Percentiles rank a stretch among this genome's conserved stretches.
Conservation (phyloP, 2,329 filamentous ascomycete genomes). For the Colletotrichum incanum region DNA sequence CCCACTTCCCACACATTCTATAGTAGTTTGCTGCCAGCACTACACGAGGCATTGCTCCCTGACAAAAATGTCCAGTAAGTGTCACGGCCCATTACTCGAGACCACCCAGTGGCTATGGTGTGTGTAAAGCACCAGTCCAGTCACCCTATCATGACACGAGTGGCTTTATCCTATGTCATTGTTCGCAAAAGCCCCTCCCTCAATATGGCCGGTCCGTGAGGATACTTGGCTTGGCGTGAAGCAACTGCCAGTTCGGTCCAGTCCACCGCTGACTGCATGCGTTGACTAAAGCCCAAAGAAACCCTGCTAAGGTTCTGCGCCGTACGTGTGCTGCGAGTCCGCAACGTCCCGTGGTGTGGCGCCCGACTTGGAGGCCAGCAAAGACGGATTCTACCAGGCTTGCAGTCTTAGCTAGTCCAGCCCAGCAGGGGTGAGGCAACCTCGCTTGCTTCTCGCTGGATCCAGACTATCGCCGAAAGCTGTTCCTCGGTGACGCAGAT, state of each 20-base stretch:
- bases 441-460: conserved; percentile 39
- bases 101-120: not conserved
- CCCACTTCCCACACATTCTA: conserved; percentile 7
- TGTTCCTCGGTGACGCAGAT: conserved; percentile 42
- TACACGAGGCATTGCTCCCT: conserved; percentile 14
- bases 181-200: conserved; percentile 30
- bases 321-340: conserved; percentile 17
- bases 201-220: not conserved
- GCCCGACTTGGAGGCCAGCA: conserved; percentile 14
- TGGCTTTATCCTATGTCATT: conserved; percentile 24
- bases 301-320: conserved; percentile 15
- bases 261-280: conserved; percentile 22
- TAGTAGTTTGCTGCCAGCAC: not conserved
- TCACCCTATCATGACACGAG: conserved; percentile 26
- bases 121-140: conserved; percentile 1
- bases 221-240: conserved; percentile 3
- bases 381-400: conserved; percentile 1
- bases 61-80: not conserved
- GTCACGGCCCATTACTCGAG: conserved; percentile 2
- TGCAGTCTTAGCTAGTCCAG: conserved; percentile 26
- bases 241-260: conserved; percentile 25
- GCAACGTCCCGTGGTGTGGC: conserved; percentile 32
- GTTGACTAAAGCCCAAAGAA: not conserved
- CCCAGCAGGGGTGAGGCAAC: conserved; percentile 17
- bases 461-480: conserved; percentile 36